Conservation (phyloP, 1,284 basidiomycete genomes). For the Microbotryum silenes-acaulis region DNA sequence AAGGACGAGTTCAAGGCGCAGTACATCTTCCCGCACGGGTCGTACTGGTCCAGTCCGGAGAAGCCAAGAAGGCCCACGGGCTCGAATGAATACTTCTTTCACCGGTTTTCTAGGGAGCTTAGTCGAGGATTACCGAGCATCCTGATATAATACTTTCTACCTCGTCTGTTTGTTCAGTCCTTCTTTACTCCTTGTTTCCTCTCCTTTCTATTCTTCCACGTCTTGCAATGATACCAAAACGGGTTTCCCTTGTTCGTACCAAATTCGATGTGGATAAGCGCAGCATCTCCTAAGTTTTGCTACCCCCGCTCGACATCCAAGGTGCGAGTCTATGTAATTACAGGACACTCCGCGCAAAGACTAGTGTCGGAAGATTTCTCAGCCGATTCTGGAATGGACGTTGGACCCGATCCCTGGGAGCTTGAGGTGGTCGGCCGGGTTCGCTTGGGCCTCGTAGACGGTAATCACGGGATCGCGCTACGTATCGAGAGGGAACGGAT, state of each 20-base stretch:
- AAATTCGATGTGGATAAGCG: too few species aligned
- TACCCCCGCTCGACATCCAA: too few species aligned
- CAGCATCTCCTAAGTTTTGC: too few species aligned
- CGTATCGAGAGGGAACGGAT: neutral
- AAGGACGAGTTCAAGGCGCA: constrained; percentile 43
- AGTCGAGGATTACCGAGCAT: neutral
- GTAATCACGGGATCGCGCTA: constrained; percentile 33
- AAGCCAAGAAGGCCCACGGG: constrained; percentile 16
- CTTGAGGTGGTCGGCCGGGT: constrained; percentile 35
- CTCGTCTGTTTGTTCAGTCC: too few species aligned
- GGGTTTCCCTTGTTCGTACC: too few species aligned
- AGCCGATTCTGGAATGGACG: constrained; percentile 20
- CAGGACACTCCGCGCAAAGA: neutral
- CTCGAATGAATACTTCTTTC: constrained; percentile 3
- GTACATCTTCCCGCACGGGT: constrained; percentile 43
- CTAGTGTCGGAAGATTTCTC: neutral
- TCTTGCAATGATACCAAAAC: too few species aligned
- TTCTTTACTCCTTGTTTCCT: too few species aligned
- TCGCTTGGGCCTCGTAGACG: constrained; percentile 35
- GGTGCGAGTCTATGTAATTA: too few species aligned
- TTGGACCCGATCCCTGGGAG: constrained; percentile 28
- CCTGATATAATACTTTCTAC: too few species aligned
- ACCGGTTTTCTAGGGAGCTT: neutral
- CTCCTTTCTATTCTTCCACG: too few species aligned
- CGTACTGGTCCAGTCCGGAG: constrained; percentile 42